Evolutionary conservation across 1,284 basidiomycete genomes (phyloP).

Genomic region (Vanrija pseudolonga): DNA sequence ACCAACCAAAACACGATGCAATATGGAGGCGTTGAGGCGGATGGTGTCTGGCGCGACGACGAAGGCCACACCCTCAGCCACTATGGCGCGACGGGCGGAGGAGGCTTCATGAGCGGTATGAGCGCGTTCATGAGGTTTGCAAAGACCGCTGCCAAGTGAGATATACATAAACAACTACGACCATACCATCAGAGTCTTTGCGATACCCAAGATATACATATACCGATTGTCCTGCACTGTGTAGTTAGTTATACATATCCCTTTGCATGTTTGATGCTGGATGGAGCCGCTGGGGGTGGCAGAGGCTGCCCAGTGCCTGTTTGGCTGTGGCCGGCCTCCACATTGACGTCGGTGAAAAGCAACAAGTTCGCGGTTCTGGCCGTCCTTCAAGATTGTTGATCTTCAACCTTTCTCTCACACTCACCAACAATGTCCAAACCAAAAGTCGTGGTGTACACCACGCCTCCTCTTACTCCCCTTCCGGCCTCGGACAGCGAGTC

Average conservation of each 20-base stretch:
- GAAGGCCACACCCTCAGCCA: slow-evolving; percentile 52
- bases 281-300: background rate
- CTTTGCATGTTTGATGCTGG: background rate
- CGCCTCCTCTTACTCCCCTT: slow-evolving; percentile 29
- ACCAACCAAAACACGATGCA: slow-evolving; percentile 68
- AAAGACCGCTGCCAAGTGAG: slow-evolving; percentile 30
- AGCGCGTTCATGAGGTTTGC: slow-evolving; percentile 38
- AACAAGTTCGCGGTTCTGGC: too few species aligned
- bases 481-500: slow-evolving; percentile 34
- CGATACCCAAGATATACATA: background rate
- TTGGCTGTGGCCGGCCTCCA: background rate
- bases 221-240: background rate
- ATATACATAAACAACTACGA: background rate
- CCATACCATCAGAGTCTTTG: background rate
- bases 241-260: background rate
- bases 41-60: slow-evolving; percentile 65
- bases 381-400: too few species aligned
- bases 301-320: too few species aligned
- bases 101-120: slow-evolving; percentile 39
- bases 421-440: background rate
- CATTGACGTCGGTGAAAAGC: background rate
- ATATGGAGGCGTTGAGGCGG: slow-evolving; percentile 61
- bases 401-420: background rate
- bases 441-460: slow-evolving; percentile 27
- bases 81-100: slow-evolving; percentile 44